Conservation (phyloP, 129 eudicot species). For the Oenanthe sinensis region DNA sequence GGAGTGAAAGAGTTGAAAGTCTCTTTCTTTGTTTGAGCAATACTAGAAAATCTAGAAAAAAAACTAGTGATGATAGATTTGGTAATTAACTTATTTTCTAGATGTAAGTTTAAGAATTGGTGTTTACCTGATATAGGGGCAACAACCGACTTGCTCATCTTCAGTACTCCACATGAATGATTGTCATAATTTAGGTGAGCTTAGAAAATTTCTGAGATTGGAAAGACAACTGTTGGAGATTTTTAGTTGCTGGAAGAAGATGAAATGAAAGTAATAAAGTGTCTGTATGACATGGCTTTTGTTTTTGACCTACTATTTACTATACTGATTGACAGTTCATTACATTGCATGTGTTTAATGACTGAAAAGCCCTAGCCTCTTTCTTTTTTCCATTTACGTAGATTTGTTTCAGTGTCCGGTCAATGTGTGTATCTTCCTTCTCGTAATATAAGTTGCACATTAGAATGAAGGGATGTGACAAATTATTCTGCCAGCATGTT, state of each 20-base stretch:
- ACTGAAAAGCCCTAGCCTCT: background rate
- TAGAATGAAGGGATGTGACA: too few species aligned
- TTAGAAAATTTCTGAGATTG: constrained; percentile 2
- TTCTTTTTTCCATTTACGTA: background rate
- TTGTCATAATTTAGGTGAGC: background rate
- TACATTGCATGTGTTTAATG: background rate
- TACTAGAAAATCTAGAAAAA: constrained; percentile 13
- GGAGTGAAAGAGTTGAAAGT: constrained; percentile 10
- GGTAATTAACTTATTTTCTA: constrained; percentile 8
- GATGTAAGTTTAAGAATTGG: constrained; percentile 3
- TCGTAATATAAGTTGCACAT: too few species aligned
- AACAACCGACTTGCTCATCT: constrained; percentile 21
- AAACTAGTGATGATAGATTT: background rate
- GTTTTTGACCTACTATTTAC: constrained; percentile 4
- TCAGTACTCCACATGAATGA: background rate
- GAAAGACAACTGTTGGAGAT: background rate
- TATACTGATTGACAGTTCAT: constrained; percentile 21
- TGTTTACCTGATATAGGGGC: constrained; percentile 24
- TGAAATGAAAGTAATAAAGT: background rate
- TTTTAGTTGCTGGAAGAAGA: constrained; percentile 1
- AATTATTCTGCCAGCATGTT: too few species aligned
- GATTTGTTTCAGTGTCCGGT: too few species aligned
- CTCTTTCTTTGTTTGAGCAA: constrained; percentile 17
- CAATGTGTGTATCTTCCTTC: too few species aligned
- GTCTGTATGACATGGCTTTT: background rate